Evolutionary conservation across 1,139 yeast genomes (phyloP), one percentile per base, ranked within the genome.

Genomic region (Zygoascus sp.): DNA sequence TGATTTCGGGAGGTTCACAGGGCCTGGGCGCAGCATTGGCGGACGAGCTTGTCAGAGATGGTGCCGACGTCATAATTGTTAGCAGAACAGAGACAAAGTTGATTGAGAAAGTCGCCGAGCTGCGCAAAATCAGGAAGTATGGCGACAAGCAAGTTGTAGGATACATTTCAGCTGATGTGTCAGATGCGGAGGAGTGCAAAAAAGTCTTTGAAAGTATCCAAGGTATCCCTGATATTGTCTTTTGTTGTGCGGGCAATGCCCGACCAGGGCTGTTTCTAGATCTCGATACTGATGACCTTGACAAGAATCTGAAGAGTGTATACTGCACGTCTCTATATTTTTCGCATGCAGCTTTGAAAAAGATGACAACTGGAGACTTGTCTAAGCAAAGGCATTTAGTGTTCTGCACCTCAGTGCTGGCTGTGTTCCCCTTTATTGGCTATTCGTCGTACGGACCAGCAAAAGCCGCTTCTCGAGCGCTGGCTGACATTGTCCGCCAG

Each of bases 1-100:
- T 92, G n/a, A 75, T 94, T 16, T 78, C 96, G 0, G 99, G 99
- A 1, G 98, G 92, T 0, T 89, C 97, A 0, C 98, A 92, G 60
- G 99, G 99, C 0, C 70, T 92, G 1, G 98, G 99, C 0, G 81
- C 80, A 1, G 85, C 86, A 41, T 64, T 94, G 47, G 96, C 96
- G 0, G 68, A 70, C 35, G 72, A 77, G 51, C 67, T 83, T 42
- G 81, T 77, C 49, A 53, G 67, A 2, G 61, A 65, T 21, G 83
- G 85, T 5, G 86, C 92, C 42, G 68, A 69, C 51, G 87, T 90
- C 5, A 70, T 83, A 1, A 65, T 90, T 16, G 85, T 89, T 13
- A 89, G 97, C 1, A 72, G 98, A 54, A 82, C 87, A 1, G 80
- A 74, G 55, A 46, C 71, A 7, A 82, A 78, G 57, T 70, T 90